A percentile compares a stretch with the other conserved stretches of the same genome.
Evolutionary conservation across 83 land plant genomes (phyloP).

Genomic region (Diphasiastrum complanatum): DNA sequence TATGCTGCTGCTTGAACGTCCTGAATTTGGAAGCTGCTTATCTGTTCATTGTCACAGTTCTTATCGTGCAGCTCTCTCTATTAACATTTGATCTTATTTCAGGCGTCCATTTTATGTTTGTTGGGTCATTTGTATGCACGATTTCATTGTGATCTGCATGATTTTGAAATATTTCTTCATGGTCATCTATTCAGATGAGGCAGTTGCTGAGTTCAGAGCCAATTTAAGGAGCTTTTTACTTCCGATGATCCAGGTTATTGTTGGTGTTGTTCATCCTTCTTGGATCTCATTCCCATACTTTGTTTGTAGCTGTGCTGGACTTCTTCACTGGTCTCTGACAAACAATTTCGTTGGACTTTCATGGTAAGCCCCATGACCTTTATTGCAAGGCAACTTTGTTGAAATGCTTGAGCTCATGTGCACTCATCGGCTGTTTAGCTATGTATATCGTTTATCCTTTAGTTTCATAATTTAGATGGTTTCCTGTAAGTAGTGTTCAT

Average conservation of each 20-base stretch:
- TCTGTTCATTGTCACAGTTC: too few species aligned
- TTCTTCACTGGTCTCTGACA: constrained; percentile 82
- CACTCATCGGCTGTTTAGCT: background rate
- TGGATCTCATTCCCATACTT: constrained; percentile 90
- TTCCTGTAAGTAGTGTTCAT: too few species aligned
- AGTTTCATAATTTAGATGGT: too few species aligned
- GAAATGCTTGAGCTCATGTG: background rate
- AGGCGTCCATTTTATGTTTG: too few species aligned
- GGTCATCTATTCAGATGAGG: constrained; percentile 16
- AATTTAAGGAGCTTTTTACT: constrained; percentile 51
- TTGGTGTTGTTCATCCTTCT: constrained; percentile 75
- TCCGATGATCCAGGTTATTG: constrained; percentile 65
- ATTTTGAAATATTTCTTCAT: too few species aligned
- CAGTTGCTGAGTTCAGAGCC: constrained; percentile 53
- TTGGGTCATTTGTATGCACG: too few species aligned
- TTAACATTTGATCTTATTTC: too few species aligned
- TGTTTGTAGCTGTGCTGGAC: constrained; percentile 78
- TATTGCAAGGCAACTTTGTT: background rate
- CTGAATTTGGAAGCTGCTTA: too few species aligned
- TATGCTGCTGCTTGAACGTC: too few species aligned
- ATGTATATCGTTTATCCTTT: background rate
- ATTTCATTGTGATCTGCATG: too few species aligned
- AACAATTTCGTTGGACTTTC: constrained; percentile 77
- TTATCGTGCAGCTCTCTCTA: too few species aligned
- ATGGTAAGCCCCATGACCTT: constrained; percentile 39